Evolutionary conservation across 73 alveolate species (phyloP), one percentile per base, ranked within the genome.

Genomic region (Paramecium pentaurelia): DNA sequence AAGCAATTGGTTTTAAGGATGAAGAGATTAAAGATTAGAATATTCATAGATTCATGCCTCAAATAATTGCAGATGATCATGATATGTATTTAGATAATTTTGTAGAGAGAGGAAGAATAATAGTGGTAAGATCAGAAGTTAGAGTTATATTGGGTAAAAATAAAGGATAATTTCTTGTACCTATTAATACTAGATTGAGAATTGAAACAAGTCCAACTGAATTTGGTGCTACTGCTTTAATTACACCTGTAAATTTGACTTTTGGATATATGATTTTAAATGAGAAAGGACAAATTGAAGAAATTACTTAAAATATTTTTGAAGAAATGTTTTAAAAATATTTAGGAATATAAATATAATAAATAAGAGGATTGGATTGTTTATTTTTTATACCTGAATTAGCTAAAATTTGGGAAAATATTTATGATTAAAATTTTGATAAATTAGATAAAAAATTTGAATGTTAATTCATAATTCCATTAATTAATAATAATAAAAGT

Each of bases 71-170:
- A 18, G 70, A 40, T 30, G 70, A 80, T 45, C 91, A 80, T 80
- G 91, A 80, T 80, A 20, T 18, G 36, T 80, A 80, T 80, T 47
- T 80, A 40, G 73, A 80, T 47, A 80, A 38, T 47, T 80, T 80
- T 80, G 91, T 80, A 12, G 91, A 80, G 45, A 80, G 75, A 42
- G 91, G 91, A 9, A 80, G 91, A 80, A 80, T 80, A 0, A 80
- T 30, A 37, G 73, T 80, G 12, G 91, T 80, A 18, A 16, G 54
- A 47, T 22, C 70, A 3, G 91, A 80, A 6, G 34, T 30, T 9
- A 38, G 91, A 80, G 42, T 80, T 3, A 42, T 80, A 7, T 80
- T 42, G 42, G 73, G 45, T 18, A 80, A 80, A 32, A 40, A 38
- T 20, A 80, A 80, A 44, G 70, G 49, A 18, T 10, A 27, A 34